phyloP scores from a whole-genome alignment of 2,329 filamentous ascomycete species.

The Ceratocystis huliohia region DNA sequence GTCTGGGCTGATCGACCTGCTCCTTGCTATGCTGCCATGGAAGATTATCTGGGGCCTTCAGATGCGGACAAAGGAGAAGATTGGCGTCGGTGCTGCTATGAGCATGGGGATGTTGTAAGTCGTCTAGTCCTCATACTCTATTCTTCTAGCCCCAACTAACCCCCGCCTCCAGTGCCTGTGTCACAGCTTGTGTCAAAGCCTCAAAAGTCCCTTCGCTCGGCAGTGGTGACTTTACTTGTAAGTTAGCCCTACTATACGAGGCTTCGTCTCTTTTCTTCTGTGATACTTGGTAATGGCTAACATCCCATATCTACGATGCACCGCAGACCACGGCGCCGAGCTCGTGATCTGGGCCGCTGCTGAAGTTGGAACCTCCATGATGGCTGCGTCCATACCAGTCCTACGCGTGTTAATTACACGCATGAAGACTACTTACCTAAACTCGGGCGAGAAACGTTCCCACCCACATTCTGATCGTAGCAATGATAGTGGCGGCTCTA shows the following conservation, averaged over 20 bases:
- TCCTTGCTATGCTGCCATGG: conserved; percentile 32
- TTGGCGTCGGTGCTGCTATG: conserved; percentile 33
- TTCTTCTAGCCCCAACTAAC: not conserved
- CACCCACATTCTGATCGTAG: not conserved
- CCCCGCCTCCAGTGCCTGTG: conserved; percentile 25
- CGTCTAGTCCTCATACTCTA: not conserved
- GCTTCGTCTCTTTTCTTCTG: not conserved
- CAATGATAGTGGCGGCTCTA: not conserved
- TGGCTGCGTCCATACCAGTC: conserved; percentile 24
- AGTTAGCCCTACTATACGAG: conserved; percentile 8
- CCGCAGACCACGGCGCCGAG: conserved; percentile 22
- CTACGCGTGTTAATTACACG: conserved; percentile 22
- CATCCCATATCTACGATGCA: not conserved
- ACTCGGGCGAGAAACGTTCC: conserved; percentile 17
- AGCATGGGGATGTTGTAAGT: conserved; percentile 33
- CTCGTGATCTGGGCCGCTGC: conserved; percentile 23
- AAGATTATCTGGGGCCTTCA: conserved; percentile 31
- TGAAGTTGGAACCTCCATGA: conserved; percentile 23
- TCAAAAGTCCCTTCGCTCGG: conserved; percentile 24
- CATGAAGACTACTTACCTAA: conserved; percentile 21
- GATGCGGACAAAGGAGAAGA: conserved; percentile 32
- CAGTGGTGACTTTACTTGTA: conserved; percentile 22
- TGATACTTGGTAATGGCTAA: not conserved
- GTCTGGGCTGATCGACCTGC: conserved; percentile 31
- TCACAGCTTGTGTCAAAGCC: conserved; percentile 28